These are phyloP conservation scores for Cochlearia excelsa DNA, from an alignment of 345 rosid species.

Conservation along the genomic window DNA sequence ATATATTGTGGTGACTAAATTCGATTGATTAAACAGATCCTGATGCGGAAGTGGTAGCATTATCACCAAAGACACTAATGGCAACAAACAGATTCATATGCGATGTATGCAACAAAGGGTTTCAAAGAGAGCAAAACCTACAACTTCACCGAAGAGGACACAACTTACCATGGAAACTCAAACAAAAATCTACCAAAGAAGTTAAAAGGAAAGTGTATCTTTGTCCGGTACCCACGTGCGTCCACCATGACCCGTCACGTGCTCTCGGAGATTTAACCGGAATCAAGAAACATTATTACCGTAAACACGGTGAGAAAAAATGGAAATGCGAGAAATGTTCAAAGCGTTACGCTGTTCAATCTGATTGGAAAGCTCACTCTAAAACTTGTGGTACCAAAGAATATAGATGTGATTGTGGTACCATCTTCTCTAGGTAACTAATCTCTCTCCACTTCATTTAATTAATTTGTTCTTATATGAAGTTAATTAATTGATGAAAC, in stretches of 20 bases:
- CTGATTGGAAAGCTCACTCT: conserved; percentile 91
- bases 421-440: conserved; percentile 77
- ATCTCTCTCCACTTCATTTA: conserved; percentile 33
- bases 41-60: conserved; percentile 83
- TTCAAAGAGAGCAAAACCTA: conserved; percentile 81
- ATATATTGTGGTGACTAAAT: neutral
- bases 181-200: conserved; percentile 74
- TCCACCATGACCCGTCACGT: conserved; percentile 78
- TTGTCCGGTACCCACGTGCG: conserved; percentile 83
- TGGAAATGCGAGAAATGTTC: conserved; percentile 91
- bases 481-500: conserved; percentile 20
- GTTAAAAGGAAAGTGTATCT: conserved; percentile 78
- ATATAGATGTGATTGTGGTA: conserved; percentile 84
- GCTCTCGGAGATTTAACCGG: conserved; percentile 90
- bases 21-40: conserved; percentile 50
- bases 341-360: conserved; percentile 74
- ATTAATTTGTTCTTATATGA: conserved; percentile 29
- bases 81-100: conserved; percentile 88
- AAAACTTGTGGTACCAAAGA: conserved; percentile 84
- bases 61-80: conserved; percentile 85
- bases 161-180: conserved; percentile 84
- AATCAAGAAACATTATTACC: conserved; percentile 69
- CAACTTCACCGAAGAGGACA: conserved; percentile 91
- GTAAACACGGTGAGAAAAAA: conserved; percentile 86
- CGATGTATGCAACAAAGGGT: conserved; percentile 86